Evolutionary conservation across 768 basidiomycete species (phyloP), one percentile per base, ranked within the genome.

Genomic region (Leccinum uliginosum): DNA sequence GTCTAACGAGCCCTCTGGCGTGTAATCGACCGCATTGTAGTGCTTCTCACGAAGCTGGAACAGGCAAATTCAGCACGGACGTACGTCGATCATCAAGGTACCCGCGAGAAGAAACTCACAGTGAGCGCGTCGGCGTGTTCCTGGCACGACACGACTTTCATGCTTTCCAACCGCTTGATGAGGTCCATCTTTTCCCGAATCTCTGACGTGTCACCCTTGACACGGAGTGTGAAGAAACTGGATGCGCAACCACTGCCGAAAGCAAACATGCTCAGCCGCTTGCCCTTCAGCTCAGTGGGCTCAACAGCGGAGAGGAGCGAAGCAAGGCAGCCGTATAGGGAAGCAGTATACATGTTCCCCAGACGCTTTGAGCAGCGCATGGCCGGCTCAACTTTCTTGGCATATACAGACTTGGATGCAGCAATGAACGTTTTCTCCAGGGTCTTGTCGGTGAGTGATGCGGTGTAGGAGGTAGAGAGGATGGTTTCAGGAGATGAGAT

Each of bases 261-360:
- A n/a, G 92, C 92, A 79, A 93, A 99, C 81, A 98, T 80, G 65
- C 86, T 87, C 69, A 96, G 79, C 26, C 94, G 86, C 80, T 94
- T 97, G 75, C 84, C 87, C 65, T 78, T 73, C 53, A 95, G 78
- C 62, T 84, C 79, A 7, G 81, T 72, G 9, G 91, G 86, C 64
- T 86, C 83, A 38, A 91, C 83, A 24, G 80, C 79, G 46, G 89
- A 82, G 44, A 99, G 69, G 27, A 98, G 78, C 8, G 91, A 93
- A 38, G 95, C 90, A 58, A 99, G 84, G 63, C 93, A 94, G 46
- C 93, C 94, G 70, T 95, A 98, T 11, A 99, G 80, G 15, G 93
- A 95, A 14, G 89, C 97, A 12, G 97, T 96, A 81, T 99, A 98
- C 89, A 94, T 96, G 84, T 99, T 98, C 14, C 97, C 97, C 62